A percentile compares a stretch with the other conserved stretches of the same genome.
Conservation (phyloP, 176 grass and related monocot genomes). For the Musa schizocarpa region DNA sequence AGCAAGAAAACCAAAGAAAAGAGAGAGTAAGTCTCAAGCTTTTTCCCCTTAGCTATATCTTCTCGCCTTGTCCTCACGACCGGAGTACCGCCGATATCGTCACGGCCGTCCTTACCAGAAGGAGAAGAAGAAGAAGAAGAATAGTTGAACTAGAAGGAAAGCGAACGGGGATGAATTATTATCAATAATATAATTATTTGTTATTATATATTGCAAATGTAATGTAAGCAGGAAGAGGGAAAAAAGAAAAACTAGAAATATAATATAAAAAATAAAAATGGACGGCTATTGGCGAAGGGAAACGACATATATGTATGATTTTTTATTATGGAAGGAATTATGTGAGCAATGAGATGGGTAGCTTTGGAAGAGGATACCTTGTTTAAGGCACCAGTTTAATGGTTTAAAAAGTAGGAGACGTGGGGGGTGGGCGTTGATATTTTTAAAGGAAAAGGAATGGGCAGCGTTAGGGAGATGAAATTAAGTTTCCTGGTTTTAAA, state of each 20-base stretch:
- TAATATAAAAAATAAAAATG: not conserved
- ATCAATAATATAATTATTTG: not conserved
- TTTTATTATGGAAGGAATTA: too few species aligned
- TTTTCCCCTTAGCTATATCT: not conserved
- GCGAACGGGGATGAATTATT: not conserved
- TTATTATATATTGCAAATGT: not conserved
- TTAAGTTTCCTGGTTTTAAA: too few species aligned
- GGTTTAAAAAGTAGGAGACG: too few species aligned
- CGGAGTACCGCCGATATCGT: not conserved
- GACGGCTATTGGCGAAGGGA: not conserved
- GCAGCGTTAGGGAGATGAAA: too few species aligned
- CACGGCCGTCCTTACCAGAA: not conserved
- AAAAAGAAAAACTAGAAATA: not conserved
- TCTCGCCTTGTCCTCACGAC: not conserved
- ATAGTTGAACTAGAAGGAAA: not conserved
- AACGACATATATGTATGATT: not conserved
- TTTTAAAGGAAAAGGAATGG: too few species aligned
- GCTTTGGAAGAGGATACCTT: too few species aligned
- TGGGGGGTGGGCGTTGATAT: too few species aligned
- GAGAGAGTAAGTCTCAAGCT: not conserved
- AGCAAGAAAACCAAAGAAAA: not conserved
- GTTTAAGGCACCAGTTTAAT: too few species aligned
- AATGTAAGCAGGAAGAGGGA: not conserved
- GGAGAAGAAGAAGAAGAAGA: constrained; percentile 29
- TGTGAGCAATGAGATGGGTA: too few species aligned